Percentiles rank a stretch among this genome's conserved stretches.
Evolutionary conservation across 768 basidiomycete species (phyloP).

Genomic region (Fomitopsis pulvina): DNA sequence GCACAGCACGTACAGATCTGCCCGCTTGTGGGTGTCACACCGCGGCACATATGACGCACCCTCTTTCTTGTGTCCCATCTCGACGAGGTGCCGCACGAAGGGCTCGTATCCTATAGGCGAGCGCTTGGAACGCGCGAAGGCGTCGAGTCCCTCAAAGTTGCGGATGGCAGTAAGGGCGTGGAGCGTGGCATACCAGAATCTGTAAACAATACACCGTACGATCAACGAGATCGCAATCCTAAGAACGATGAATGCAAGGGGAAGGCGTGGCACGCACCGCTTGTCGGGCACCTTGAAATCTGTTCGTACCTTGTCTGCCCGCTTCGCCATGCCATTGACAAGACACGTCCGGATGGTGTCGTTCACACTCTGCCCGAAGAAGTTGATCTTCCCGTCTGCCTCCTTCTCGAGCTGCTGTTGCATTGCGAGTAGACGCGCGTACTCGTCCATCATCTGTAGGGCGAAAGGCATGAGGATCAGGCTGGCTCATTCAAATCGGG

Average conservation of each 20-base stretch:
- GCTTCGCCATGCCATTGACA: conserved; percentile 73
- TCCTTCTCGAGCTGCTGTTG: conserved; percentile 92
- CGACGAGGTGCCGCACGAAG: conserved; percentile 74
- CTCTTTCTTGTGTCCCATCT: conserved; percentile 68
- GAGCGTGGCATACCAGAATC: conserved; percentile 93
- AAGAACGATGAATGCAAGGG: background rate
- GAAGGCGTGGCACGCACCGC: conserved; percentile 43
- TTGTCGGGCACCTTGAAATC: conserved; percentile 97
- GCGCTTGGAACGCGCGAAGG: conserved; percentile 79
- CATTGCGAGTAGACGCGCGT: conserved; percentile 57
- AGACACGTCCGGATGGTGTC: conserved; percentile 80
- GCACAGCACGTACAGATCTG: conserved; percentile 85
- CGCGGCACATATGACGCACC: conserved; percentile 72
- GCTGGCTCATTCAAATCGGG: background rate
- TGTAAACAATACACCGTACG: no score
- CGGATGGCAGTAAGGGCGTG: conserved; percentile 70
- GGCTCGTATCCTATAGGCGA: conserved; percentile 96
- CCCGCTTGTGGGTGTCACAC: conserved; percentile 78
- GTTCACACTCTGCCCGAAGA: conserved; percentile 82
- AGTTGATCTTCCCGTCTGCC: conserved; percentile 63
- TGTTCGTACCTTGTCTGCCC: conserved; percentile 80
- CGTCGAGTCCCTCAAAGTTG: conserved; percentile 84
- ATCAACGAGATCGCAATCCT: background rate
- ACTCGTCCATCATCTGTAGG: conserved; percentile 90
- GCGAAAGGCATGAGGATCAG: background rate